These are phyloP conservation scores for Begonia fuchsioides DNA, from an alignment of 306 rosid species.

Conservation along the genomic window DNA sequence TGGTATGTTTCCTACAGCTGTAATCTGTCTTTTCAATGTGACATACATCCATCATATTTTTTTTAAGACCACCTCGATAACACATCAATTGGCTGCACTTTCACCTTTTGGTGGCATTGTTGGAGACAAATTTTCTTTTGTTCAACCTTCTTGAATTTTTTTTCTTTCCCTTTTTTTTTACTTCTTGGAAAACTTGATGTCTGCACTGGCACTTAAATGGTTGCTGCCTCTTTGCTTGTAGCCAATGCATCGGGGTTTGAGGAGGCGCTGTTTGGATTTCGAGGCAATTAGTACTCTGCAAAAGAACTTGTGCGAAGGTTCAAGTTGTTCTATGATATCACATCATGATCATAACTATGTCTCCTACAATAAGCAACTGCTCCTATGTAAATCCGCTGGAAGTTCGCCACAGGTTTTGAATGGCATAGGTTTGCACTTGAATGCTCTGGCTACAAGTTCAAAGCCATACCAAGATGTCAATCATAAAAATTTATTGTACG, in stretches of 20 bases:
- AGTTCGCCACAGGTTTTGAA: slow-evolving; percentile 20
- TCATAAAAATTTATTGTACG: too few relatives aligned
- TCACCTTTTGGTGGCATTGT: too few relatives aligned
- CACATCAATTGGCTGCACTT: too few relatives aligned
- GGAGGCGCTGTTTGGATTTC: slow-evolving; percentile 86
- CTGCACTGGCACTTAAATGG: slow-evolving; percentile 2
- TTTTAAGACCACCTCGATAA: too few relatives aligned
- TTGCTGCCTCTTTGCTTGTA: slow-evolving; percentile 17
- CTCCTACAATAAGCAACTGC: slow-evolving; percentile 25
- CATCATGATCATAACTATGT: slow-evolving; percentile 31
- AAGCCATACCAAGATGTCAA: neutral
- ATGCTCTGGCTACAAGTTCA: slow-evolving; percentile 8
- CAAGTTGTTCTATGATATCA: slow-evolving; percentile 23
- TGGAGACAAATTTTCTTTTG: too few relatives aligned
- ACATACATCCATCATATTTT: too few relatives aligned
- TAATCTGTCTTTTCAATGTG: too few relatives aligned
- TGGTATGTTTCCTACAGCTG: too few relatives aligned
- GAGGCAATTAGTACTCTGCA: slow-evolving; percentile 46
- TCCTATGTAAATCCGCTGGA: slow-evolving; percentile 25
- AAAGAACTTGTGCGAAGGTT: slow-evolving; percentile 29
- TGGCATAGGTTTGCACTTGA: slow-evolving; percentile 18
- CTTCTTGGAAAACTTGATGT: too few relatives aligned
- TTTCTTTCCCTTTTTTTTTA: too few relatives aligned
- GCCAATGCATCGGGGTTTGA: slow-evolving; percentile 47
- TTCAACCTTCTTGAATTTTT: too few relatives aligned